Base-by-base conservation (phyloP, 192 early-diverging fungal species). In the Thamnidium elegans region DNA sequence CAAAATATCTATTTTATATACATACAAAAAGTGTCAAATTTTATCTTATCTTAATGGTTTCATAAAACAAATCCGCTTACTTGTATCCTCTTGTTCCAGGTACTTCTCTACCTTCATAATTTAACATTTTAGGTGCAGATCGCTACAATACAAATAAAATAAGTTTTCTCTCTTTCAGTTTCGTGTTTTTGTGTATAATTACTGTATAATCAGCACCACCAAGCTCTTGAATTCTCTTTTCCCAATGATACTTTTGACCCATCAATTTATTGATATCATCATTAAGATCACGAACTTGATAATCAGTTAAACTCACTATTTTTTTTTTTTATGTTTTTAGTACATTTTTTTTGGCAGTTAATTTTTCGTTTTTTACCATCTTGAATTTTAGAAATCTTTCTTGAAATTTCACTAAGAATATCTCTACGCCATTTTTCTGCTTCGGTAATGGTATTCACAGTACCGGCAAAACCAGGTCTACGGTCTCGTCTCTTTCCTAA, bases 201-300 rank as follows among this genome's bases (percentile, higher is more conserved):
- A 89, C 91, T 58, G 77, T 84, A 72, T 96, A 95, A 73, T 97
- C 89, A 1, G 95, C 89, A 3, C 97, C 95, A 50, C 95, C 97
- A 1, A 99, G 82, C 73, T 95, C 92, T 58, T 84, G 79, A 63
- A 99, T 93, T 44, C 91, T 85, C 52, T 84, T 75, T 53, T 99
- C 97, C 97, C 95, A 99, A 56, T 88, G 85, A 50, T 86, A 79
- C 70, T 97, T 97, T 73, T 95, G 91, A 34, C 93, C 83, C 72
- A 97, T 80, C 36, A 90, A 76, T 72, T 92, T 94, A 79, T 99
- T 99, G 80, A 99, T 96, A 31, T 90, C 87, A 74, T 99, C 97
- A 76, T 99, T 99, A 52, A 94, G 74, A 66, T 97, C 94, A 39
- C 95, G 81, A 50, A 99, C 86, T 67, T 96, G 92, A 62, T 89